Evolutionary conservation across 2,329 filamentous ascomycete genomes (phyloP).

Genomic region (Epichloe hybrida): DNA sequence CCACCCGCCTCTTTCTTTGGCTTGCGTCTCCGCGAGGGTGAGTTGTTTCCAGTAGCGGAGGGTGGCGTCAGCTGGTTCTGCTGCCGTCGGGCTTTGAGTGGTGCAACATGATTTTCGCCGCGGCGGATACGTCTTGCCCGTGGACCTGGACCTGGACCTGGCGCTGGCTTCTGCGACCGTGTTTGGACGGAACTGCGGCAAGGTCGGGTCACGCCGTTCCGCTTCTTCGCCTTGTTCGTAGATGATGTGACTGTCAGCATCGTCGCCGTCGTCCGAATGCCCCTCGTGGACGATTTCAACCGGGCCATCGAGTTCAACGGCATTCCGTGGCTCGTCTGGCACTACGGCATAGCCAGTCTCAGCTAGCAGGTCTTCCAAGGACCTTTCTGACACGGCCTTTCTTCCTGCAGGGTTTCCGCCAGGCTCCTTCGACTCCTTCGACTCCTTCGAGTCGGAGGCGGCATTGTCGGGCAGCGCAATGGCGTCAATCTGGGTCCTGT

Average conservation of each 20-base stretch:
- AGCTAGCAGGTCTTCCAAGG: conserved; percentile 25
- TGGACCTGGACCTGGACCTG: not conserved
- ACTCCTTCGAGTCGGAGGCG: not conserved
- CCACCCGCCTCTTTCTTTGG: too few species aligned
- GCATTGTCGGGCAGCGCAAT: conserved; percentile 21
- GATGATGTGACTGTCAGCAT: too few species aligned
- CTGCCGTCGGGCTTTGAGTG: too few species aligned
- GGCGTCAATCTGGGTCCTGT: conserved; percentile 32
- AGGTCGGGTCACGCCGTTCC: conserved; percentile 41
- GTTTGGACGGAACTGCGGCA: conserved; percentile 58
- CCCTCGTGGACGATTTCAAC: conserved; percentile 13
- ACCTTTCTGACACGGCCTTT: conserved; percentile 11
- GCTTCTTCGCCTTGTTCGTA: conserved; percentile 3
- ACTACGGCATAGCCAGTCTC: conserved; percentile 32
- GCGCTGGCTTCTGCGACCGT: conserved; percentile 15
- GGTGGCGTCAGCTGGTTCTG: too few species aligned
- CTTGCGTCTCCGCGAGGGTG: too few species aligned
- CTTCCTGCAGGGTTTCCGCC: not conserved
- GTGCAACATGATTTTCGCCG: too few species aligned
- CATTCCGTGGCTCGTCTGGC: conserved; percentile 16
- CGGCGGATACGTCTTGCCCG: too few species aligned
- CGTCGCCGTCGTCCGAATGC: conserved; percentile 1
- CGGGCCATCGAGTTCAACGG: conserved; percentile 18
- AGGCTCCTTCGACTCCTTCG: not conserved
- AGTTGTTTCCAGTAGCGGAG: too few species aligned